Percentiles rank a stretch among this genome's conserved stretches.
Evolutionary conservation across 2,329 filamentous ascomycete genomes (phyloP).

Genomic region (Ascochyta clinopodiicola): DNA sequence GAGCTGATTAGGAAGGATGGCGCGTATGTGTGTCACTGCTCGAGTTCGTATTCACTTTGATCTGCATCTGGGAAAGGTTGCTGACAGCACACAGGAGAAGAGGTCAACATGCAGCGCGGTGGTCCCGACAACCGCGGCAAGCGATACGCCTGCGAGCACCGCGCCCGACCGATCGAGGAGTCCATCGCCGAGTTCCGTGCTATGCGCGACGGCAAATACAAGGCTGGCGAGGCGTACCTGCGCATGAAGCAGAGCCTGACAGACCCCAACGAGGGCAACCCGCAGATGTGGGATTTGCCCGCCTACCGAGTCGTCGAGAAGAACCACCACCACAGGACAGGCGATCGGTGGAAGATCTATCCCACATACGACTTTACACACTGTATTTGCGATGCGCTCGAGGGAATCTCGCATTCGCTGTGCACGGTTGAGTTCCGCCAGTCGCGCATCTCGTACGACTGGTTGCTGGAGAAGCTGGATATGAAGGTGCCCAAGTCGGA

Average conservation of each 20-base stretch:
- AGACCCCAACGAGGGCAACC: slow-evolving; percentile 73
- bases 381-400: slow-evolving; percentile 90
- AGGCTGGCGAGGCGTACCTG: slow-evolving; percentile 80
- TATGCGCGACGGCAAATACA: slow-evolving; percentile 92
- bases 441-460: slow-evolving; percentile 87
- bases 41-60: slow-evolving; percentile 51
- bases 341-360: slow-evolving; percentile 87
- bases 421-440: slow-evolving; percentile 94
- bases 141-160: slow-evolving; percentile 81
- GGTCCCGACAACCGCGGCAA: slow-evolving; percentile 72
- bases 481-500: slow-evolving; percentile 73
- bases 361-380: slow-evolving; percentile 94
- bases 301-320: slow-evolving; percentile 85
- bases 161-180: slow-evolving; percentile 74
- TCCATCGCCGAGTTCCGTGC: slow-evolving; percentile 84
- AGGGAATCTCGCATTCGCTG: slow-evolving; percentile 87
- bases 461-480: slow-evolving; percentile 79
- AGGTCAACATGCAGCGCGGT: slow-evolving; percentile 87
- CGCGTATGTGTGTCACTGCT: slow-evolving; percentile 87
- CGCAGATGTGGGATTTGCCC: slow-evolving; percentile 95
- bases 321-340: slow-evolving; percentile 77
- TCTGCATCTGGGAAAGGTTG: neutral
- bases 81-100: slow-evolving; percentile 60
- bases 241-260: slow-evolving; percentile 87
- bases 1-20: slow-evolving; percentile 75